Percentiles rank a stretch among this genome's conserved stretches.
These are phyloP conservation scores for Coemansia sp. DNA, from an alignment of 192 early-diverging fungal genomes.

Conservation along the genomic window DNA sequence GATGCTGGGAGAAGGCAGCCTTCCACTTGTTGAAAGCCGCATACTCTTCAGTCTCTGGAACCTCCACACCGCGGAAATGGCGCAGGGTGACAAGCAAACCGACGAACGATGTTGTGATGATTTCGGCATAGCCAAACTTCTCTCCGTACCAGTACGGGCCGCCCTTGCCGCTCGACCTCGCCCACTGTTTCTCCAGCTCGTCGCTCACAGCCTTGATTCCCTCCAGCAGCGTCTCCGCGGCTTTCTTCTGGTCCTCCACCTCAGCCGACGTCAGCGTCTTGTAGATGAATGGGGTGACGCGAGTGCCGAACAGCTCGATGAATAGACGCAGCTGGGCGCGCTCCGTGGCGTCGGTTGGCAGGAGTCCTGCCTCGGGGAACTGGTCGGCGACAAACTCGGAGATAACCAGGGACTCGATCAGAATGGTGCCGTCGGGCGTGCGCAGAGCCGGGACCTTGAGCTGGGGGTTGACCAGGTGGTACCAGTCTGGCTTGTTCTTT, in stretches of 20 bases:
- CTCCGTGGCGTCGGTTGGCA: conserved; percentile 17
- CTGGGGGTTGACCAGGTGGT: conserved; percentile 65
- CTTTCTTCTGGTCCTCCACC: conserved; percentile 21
- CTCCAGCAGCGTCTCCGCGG: conserved; percentile 8
- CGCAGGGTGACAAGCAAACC: conserved; percentile 6
- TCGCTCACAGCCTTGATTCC: conserved; percentile 15
- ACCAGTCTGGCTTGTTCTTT: conserved; percentile 64
- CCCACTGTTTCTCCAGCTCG: conserved; percentile 32
- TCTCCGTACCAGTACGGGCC: conserved; percentile 35
- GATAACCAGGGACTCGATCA: conserved; percentile 69
- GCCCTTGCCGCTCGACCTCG: conserved; percentile 23
- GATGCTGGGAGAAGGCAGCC: conserved; percentile 20
- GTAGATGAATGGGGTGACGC: conserved; percentile 20
- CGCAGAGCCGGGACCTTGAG: conserved; percentile 67
- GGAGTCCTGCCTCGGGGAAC: conserved; percentile 56
- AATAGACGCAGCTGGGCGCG: conserved; percentile 50
- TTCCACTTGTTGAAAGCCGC: conserved; percentile 29
- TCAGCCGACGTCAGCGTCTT: conserved; percentile 1
- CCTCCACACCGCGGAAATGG: conserved; percentile 21
- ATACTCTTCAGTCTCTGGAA: conserved; percentile 42
- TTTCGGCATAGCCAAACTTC: conserved; percentile 27
- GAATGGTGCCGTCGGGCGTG: conserved; percentile 53
- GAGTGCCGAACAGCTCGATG: conserved; percentile 22
- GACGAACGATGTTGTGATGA: conserved; percentile 23
- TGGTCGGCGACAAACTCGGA: conserved; percentile 66